A percentile compares a stretch with the other conserved stretches of the same genome.
These are phyloP conservation scores for Teunomyces funiuensis DNA, from an alignment of 805 yeast genomes.

Conservation along the genomic window DNA sequence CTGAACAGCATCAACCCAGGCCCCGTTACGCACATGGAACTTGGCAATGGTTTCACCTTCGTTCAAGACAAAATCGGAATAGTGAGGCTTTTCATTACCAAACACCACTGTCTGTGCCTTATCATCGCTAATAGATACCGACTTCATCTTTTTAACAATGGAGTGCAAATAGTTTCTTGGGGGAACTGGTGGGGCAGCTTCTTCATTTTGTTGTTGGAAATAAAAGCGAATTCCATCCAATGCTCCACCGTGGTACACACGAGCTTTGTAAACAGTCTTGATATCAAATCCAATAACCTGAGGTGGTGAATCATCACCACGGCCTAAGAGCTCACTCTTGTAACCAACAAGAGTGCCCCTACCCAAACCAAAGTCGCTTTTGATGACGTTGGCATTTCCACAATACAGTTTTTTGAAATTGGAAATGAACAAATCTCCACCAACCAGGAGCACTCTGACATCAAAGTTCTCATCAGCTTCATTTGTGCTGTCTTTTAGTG, in stretches of 20 bases:
- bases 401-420: conserved; percentile 41
- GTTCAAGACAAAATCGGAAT: conserved; percentile 54
- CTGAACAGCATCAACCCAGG: conserved; percentile 88
- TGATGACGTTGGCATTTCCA: conserved; percentile 13
- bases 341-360: conserved; percentile 39
- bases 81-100: conserved; percentile 56
- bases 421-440: conserved; percentile 58
- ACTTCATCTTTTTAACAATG: conserved; percentile 6
- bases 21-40: conserved; percentile 69
- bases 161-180: conserved; percentile 38
- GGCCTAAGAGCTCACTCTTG: conserved; percentile 38
- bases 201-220: conserved; percentile 1
- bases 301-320: conserved; percentile 16
- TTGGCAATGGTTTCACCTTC: conserved; percentile 61
- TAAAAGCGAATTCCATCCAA: conserved; percentile 75
- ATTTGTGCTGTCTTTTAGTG: conserved; percentile 25
- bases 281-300: conserved; percentile 36
- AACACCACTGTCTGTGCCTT: conserved; percentile 22
- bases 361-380: conserved; percentile 43
- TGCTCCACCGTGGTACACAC: conserved; percentile 73
- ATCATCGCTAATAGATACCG: neutral
- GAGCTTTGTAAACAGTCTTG: conserved; percentile 45
- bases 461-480: conserved; percentile 36
- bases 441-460: conserved; percentile 57
- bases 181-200: conserved; percentile 44